phyloP scores from a whole-genome alignment of 2,329 filamentous ascomycete species.

The Daldinia eschscholtzii region DNA sequence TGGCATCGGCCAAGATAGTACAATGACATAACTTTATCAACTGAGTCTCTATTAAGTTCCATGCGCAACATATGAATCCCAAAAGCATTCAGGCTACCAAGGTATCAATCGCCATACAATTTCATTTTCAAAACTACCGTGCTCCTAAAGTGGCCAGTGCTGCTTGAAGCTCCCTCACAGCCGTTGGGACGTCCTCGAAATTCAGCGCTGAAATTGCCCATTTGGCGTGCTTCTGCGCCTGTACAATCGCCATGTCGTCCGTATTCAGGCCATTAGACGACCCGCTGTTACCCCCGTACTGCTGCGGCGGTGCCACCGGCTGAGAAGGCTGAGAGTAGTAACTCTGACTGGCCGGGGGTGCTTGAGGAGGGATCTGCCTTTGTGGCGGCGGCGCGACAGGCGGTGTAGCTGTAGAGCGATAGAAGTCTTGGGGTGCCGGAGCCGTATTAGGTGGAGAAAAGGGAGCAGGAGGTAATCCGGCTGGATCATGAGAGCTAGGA shows the following conservation, averaged over 20 bases:
- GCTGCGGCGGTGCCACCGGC: constrained; percentile 42
- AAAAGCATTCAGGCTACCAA: neutral
- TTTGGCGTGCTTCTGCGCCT: constrained; percentile 94
- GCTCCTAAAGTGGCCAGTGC: constrained; percentile 80
- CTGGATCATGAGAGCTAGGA: constrained; percentile 44
- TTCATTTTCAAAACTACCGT: constrained; percentile 52
- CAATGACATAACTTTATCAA: neutral
- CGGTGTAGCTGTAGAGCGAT: constrained; percentile 48
- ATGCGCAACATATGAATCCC: neutral
- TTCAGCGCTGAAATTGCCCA: constrained; percentile 98
- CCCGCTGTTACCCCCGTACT: constrained; percentile 45
- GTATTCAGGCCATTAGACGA: constrained; percentile 59
- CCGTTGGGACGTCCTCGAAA: constrained; percentile 94
- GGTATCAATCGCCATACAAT: constrained; percentile 4
- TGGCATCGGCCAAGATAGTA: neutral
- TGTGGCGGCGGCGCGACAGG: constrained; percentile 44
- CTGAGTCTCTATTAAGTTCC: neutral
- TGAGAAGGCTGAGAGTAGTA: constrained; percentile 44
- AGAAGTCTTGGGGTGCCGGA: constrained; percentile 54
- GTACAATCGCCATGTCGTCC: constrained; percentile 78
- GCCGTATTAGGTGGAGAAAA: constrained; percentile 50
- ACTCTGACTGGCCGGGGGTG: constrained; percentile 45
- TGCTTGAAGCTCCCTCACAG: constrained; percentile 83
- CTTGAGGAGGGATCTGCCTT: constrained; percentile 44
- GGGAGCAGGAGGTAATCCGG: constrained; percentile 49